Evolutionary conservation across 345 rosid genomes (phyloP).

Genomic region (Cardamine resedifolia): DNA sequence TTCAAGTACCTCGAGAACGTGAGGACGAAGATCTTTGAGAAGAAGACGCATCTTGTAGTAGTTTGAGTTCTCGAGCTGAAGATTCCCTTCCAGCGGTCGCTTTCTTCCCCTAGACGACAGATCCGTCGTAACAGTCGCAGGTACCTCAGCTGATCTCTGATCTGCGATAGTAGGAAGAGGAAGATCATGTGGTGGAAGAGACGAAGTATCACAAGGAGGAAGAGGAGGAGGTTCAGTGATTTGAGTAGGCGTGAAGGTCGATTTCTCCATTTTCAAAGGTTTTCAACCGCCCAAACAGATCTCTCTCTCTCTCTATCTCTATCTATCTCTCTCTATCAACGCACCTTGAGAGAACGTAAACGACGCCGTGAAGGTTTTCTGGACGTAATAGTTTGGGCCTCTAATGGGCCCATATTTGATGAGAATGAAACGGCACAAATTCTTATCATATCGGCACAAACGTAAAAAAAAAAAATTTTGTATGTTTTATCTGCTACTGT

Average conservation of each 20-base stretch:
- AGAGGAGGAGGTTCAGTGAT: neutral
- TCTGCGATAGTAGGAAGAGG: conserved; percentile 9
- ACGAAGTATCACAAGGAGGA: neutral
- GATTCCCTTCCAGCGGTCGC: conserved; percentile 49
- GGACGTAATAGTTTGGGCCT: conserved; percentile 6
- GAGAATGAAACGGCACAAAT: neutral
- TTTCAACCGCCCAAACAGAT: conserved; percentile 20
- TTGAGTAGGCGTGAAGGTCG: conserved; percentile 19
- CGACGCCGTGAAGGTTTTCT: conserved; percentile 6
- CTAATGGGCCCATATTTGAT: neutral
- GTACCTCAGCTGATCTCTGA: conserved; percentile 12
- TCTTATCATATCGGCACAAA: neutral
- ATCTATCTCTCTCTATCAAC: neutral
- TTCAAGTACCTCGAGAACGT: conserved; percentile 53
- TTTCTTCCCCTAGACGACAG: conserved; percentile 46
- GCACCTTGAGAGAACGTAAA: neutral
- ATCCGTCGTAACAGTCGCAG: conserved; percentile 6
- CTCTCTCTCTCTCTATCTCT: neutral
- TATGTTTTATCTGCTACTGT: too few species aligned
- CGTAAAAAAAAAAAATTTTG: too few species aligned
- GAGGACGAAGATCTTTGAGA: conserved; percentile 63
- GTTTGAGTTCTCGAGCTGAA: conserved; percentile 44
- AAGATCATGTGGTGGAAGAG: conserved; percentile 12
- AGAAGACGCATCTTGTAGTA: conserved; percentile 64
- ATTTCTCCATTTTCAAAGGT: conserved; percentile 31